phyloP scores from a whole-genome alignment of 2,329 filamentous ascomycete species.

The Fusarium pseudograminearum region DNA sequence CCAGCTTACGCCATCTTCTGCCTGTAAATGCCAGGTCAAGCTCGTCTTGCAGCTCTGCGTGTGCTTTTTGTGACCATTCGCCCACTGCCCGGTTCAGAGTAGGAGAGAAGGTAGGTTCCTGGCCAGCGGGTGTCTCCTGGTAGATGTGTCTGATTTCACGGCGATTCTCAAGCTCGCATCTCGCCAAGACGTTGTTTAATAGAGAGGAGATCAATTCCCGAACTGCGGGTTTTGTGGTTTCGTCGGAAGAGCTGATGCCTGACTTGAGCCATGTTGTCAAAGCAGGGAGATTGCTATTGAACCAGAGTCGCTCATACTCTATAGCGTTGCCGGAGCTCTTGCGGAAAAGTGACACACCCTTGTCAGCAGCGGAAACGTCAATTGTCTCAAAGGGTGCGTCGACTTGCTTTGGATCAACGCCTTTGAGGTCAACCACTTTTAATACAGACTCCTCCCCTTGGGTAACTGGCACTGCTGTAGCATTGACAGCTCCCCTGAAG shows the following conservation, averaged over 20 bases:
- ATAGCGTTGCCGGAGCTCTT: conserved; percentile 76
- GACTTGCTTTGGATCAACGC: conserved; percentile 54
- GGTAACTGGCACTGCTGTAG: conserved; percentile 58
- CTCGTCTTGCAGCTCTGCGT: conserved; percentile 84
- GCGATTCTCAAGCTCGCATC: conserved; percentile 60
- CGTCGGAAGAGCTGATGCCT: conserved; percentile 56
- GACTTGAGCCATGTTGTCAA: conserved; percentile 74
- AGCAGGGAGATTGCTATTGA: conserved; percentile 74
- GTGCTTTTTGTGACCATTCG: conserved; percentile 81
- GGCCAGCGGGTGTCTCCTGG: conserved; percentile 26
- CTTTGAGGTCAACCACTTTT: conserved; percentile 69
- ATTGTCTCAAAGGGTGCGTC: conserved; percentile 66
- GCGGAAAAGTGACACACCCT: conserved; percentile 76
- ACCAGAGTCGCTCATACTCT: conserved; percentile 80
- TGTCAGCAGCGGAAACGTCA: conserved; percentile 71
- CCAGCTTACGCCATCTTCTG: conserved; percentile 80
- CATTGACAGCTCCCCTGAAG: conserved; percentile 72
- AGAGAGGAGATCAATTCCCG: conserved; percentile 75
- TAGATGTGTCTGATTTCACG: conserved; percentile 56
- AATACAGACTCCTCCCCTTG: conserved; percentile 59
- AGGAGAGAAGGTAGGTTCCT: conserved; percentile 53
- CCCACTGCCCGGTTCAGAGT: conserved; percentile 71
- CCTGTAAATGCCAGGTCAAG: conserved; percentile 82
- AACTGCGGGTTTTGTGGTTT: conserved; percentile 73
- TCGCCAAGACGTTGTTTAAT: conserved; percentile 64